Conservation (phyloP, 2,329 filamentous ascomycete genomes). For the Aspergillus pseudonomiae region DNA sequence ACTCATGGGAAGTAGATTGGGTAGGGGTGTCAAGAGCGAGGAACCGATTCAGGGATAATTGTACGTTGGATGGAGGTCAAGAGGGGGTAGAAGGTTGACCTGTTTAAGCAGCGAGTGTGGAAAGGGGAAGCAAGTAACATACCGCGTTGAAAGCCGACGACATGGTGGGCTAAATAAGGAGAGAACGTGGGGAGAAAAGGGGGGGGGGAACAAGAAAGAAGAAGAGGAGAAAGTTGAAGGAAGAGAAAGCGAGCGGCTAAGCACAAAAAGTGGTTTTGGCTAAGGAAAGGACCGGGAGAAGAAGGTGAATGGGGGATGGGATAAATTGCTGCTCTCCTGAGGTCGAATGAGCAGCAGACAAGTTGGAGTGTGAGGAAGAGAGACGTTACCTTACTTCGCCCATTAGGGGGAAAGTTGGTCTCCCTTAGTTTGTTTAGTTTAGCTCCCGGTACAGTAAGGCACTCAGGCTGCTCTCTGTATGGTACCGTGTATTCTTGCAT, state of each 20-base stretch:
- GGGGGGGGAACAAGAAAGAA: conserved; percentile 12
- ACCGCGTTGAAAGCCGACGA: conserved; percentile 58
- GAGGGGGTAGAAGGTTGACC: conserved; percentile 8
- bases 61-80: conserved; percentile 23
- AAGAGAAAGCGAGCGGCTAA: conserved; percentile 26
- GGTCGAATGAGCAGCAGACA: conserved; percentile 8
- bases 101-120: conserved; percentile 24
- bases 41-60: conserved; percentile 17
- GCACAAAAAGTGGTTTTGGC: conserved; percentile 17
- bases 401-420: conserved; percentile 7
- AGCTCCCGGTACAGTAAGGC: background rate
- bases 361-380: conserved; percentile 12
- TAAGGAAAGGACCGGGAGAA: conserved; percentile 13
- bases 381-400: conserved; percentile 9
- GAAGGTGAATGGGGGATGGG: conserved; percentile 8
- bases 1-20: conserved; percentile 1
- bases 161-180: conserved; percentile 46
- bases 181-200: conserved; percentile 23
- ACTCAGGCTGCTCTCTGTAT: background rate
- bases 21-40: background rate
- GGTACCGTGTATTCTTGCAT: background rate
- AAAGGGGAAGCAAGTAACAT: conserved; percentile 41
- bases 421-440: conserved; percentile 11
- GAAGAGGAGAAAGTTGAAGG: conserved; percentile 25
- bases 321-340: conserved; percentile 28